phyloP scores from a whole-genome alignment of 2,329 filamentous ascomycete genomes.

The Davidsoniella australis region DNA sequence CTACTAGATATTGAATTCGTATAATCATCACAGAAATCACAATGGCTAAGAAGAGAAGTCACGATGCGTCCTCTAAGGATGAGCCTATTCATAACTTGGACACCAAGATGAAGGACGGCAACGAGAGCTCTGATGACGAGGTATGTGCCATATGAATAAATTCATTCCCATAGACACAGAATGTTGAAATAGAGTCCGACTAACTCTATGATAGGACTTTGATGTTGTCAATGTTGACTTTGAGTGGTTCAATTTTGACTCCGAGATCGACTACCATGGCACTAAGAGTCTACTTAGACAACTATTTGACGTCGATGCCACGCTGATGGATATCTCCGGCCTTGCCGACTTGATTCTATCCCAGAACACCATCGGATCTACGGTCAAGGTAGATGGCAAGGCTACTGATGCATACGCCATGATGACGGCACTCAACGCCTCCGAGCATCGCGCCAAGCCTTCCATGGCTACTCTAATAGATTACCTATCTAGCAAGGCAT shows the following conservation, averaged over 20 bases:
- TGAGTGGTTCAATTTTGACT: constrained; percentile 94
- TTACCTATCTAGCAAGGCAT: constrained; percentile 49
- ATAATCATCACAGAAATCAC: constrained; percentile 8
- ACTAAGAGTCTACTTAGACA: constrained; percentile 80
- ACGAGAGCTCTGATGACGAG: constrained; percentile 36
- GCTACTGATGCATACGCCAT: constrained; percentile 87
- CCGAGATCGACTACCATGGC: constrained; percentile 84
- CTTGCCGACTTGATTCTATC: constrained; percentile 74
- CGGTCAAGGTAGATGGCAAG: constrained; percentile 92
- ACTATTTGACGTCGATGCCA: constrained; percentile 75
- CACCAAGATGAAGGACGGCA: constrained; percentile 28
- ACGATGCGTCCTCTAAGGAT: constrained; percentile 29
- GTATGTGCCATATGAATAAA: constrained; percentile 19
- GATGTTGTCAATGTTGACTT: constrained; percentile 93
- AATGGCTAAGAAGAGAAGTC: constrained; percentile 35
- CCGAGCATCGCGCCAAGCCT: constrained; percentile 59
- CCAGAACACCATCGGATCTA: constrained; percentile 78
- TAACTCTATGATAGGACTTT: constrained; percentile 44
- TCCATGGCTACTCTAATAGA: constrained; percentile 51
- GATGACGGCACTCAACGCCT: constrained; percentile 70
- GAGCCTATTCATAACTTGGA: constrained; percentile 27
- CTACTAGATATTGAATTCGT: neutral
- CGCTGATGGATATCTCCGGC: constrained; percentile 72
- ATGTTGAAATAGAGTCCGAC: constrained; percentile 9
- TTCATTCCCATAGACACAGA: constrained; percentile 5